Percentiles rank a stretch among this genome's conserved stretches.
phyloP scores from a whole-genome alignment of 148 eudicot genomes.

The Silene conica region DNA sequence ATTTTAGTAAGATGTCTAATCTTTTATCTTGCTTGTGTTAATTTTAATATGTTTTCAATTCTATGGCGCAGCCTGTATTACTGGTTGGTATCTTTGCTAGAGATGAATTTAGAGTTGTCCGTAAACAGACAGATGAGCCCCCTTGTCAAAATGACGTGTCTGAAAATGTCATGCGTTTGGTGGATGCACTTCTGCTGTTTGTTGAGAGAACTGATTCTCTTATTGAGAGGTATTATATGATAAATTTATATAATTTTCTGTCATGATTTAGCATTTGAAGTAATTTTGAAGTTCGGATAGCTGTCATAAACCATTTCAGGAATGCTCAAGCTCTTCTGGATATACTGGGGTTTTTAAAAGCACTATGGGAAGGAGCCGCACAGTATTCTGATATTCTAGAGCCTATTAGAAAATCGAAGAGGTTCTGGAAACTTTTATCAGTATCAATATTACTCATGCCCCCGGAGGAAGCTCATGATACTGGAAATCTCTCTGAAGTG shows the following conservation, averaged over 20 bases:
- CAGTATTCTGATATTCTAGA: slow-evolving; percentile 64
- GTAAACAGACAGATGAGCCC: slow-evolving; percentile 35
- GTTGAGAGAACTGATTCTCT: slow-evolving; percentile 42
- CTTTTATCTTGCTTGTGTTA: not conserved
- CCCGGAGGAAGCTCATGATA: slow-evolving; percentile 24
- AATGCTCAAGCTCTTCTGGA: slow-evolving; percentile 49
- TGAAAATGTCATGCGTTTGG: slow-evolving; percentile 34
- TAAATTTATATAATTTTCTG: not conserved
- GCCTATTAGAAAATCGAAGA: slow-evolving; percentile 48
- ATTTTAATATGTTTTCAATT: not conserved
- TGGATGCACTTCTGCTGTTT: slow-evolving; percentile 52
- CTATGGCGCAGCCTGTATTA: slow-evolving; percentile 71
- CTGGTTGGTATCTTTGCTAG: slow-evolving; percentile 50
- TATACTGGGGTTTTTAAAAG: slow-evolving; percentile 57
- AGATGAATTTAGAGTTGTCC: slow-evolving; percentile 33
- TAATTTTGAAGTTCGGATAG: not conserved
- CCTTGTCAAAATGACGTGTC: slow-evolving; percentile 31
- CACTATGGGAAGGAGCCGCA: slow-evolving; percentile 86
- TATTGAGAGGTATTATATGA: slow-evolving; percentile 48
- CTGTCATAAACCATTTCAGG: slow-evolving; percentile 37
- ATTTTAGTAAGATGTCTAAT: not conserved
- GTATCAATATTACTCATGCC: slow-evolving; percentile 29
- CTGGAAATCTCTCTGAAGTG: slow-evolving; percentile 31
- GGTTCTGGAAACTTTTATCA: slow-evolving; percentile 69
- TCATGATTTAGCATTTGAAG: not conserved